Conservation (phyloP, 78 protist species). For the Bodo saltans region DNA sequence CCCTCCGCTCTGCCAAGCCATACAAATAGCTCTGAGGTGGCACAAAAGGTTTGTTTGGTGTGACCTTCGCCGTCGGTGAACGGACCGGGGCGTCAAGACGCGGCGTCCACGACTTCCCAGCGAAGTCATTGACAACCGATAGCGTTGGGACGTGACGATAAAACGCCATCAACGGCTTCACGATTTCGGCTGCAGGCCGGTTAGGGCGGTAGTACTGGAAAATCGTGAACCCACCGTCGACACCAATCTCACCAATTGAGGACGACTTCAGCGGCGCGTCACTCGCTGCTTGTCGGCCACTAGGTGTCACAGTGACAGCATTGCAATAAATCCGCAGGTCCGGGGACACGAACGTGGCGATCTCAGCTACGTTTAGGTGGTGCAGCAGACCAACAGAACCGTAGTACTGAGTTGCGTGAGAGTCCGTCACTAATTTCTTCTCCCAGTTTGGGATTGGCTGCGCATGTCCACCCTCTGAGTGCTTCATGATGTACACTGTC, state of each 20-base stretch:
- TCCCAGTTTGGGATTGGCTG: background rate
- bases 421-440: background rate
- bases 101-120: background rate
- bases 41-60: background rate
- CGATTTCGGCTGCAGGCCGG: background rate
- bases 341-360: background rate
- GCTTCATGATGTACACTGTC: background rate
- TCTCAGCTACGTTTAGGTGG: too few relatives aligned
- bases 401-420: background rate
- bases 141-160: background rate
- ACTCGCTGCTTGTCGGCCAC: too few relatives aligned
- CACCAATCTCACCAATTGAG: background rate
- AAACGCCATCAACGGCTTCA: background rate
- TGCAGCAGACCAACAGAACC: background rate
- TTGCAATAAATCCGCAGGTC: background rate
- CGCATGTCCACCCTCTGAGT: background rate
- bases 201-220: background rate
- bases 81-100: too few relatives aligned
- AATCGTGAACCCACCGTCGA: background rate
- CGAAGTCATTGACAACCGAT: background rate
- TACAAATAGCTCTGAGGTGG: background rate
- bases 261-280: background rate
- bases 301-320: background rate
- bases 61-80: background rate
- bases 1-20: background rate